Conservation (phyloP, 371 early-diverging fungal species). For the Neoconidiobolus thromboides region DNA sequence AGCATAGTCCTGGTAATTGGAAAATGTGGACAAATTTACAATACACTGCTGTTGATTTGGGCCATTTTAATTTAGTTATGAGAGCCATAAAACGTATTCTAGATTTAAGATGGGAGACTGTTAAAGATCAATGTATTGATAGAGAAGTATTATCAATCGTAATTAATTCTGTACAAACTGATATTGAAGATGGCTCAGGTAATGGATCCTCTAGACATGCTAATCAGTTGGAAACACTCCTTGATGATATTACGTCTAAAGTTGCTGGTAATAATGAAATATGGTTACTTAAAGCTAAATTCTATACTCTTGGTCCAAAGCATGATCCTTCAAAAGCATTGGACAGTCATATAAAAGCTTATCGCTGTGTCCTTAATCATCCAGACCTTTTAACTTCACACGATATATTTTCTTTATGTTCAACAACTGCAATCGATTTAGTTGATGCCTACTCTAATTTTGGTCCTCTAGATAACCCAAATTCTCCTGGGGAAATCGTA, state of each 20-base stretch:
- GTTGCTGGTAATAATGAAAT: constrained; percentile 54
- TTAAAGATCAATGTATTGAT: constrained; percentile 50
- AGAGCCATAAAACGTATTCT: constrained; percentile 68
- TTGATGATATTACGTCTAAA: constrained; percentile 46
- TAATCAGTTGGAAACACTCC: constrained; percentile 24
- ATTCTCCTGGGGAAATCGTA: constrained; percentile 17
- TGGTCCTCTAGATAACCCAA: constrained; percentile 14
- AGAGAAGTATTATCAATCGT: constrained; percentile 47
- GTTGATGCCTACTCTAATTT: constrained; percentile 58
- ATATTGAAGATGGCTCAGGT: constrained; percentile 35
- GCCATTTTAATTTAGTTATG: constrained; percentile 64
- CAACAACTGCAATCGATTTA: constrained; percentile 42
- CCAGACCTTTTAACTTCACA: constrained; percentile 45
- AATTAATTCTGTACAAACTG: constrained; percentile 42
- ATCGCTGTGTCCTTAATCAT: constrained; percentile 52
- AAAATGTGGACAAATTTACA: constrained; percentile 87
- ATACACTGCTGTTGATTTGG: constrained; percentile 53
- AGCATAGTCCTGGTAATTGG: constrained; percentile 59
- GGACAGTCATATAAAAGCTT: constrained; percentile 64
- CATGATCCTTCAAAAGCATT: constrained; percentile 37
- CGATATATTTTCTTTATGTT: constrained; percentile 44
- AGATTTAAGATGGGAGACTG: constrained; percentile 45
- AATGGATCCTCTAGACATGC: constrained; percentile 19
- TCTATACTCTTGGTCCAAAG: constrained; percentile 36
- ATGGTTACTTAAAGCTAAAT: constrained; percentile 57